Base-by-base conservation (phyloP, 2,329 filamentous ascomycete species). In the Thielaviopsis punctulata region DNA sequence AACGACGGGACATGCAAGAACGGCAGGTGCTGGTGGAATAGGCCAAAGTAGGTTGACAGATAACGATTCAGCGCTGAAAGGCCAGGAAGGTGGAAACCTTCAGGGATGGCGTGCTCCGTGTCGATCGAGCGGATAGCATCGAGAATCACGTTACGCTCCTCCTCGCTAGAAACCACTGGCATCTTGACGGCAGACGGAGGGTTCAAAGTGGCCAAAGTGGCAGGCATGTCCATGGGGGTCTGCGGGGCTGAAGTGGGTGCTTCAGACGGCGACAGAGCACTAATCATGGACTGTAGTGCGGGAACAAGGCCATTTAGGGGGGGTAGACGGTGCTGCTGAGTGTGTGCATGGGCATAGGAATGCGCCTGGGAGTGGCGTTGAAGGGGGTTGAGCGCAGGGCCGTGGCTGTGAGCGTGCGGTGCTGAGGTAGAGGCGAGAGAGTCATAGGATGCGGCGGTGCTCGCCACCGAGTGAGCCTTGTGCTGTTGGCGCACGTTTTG, bases 11-110 rank as follows among this genome's bases (percentile, higher is more conserved):
- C 89, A 63, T 98, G 92, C 63, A 98, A 68, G 70, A 98, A 96
- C 1, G 92, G 92, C 62, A 96, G 69, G 63, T 98, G 92, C 61
- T 95, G 92, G 63, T 98, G 92, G 68, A 96, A 98, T 61, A 95
- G 73, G 64, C 86, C 88, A 67, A 96, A 98, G 72, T 96, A 98
- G 1, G 90, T 95, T 55, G 88, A 86, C 57, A 98, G 72, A 66
- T 95, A 95, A 57, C 88, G 80, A 68, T 98, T 96, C 64, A 96
- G 70, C 2, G 86, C 84, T 33, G 80, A 75, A 33, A 88, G 75
- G 58, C 76, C 82, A 5, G 92, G 92, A 45, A 96, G 76, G 58
- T 87, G 84, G 73, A 96, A 95, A 54, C 85, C 88, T 53, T 93
- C 87, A 15, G 88, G 80, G 53, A 95, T 81, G 45, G 84, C 81